Conservation (phyloP, 176 grass and related monocot genomes). For the Musa schizocarpa region DNA sequence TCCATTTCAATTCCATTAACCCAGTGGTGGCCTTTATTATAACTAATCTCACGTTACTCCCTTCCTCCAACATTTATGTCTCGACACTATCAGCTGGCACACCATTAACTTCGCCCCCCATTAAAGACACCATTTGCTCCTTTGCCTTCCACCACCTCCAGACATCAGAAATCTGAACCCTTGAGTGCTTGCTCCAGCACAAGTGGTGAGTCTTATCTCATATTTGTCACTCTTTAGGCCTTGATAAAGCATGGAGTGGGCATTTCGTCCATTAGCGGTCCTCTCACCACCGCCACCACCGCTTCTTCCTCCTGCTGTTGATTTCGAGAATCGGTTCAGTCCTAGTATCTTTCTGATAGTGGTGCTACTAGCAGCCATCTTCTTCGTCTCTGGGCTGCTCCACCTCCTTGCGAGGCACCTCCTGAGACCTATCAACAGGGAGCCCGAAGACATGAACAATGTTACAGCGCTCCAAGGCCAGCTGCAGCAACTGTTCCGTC, state of each 20-base stretch:
- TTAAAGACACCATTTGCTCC: neutral
- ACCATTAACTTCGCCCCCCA: neutral
- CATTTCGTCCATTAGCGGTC: neutral
- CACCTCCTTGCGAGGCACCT: slow-evolving; percentile 61
- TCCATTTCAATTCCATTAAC: neutral
- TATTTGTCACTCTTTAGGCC: neutral
- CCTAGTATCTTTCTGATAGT: slow-evolving; percentile 71
- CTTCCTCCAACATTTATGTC: neutral
- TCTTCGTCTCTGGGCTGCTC: slow-evolving; percentile 75
- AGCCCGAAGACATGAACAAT: slow-evolving; percentile 7
- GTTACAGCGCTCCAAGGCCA: slow-evolving; percentile 75
- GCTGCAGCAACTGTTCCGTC: slow-evolving; percentile 92
- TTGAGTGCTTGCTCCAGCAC: too few species aligned
- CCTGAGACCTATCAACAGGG: slow-evolving; percentile 30
- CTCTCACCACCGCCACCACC: neutral
- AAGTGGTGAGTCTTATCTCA: neutral
- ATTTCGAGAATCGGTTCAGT: slow-evolving; percentile 55
- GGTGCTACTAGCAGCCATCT: slow-evolving; percentile 59
- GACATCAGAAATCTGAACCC: too few species aligned
- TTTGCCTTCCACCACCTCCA: too few species aligned
- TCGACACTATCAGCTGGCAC: neutral
- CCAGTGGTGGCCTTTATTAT: neutral
- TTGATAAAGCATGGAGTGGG: neutral
- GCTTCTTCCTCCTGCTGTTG: slow-evolving; percentile 9
- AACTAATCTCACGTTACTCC: neutral